phyloP scores from a whole-genome alignment of 1,284 basidiomycete genomes.

The Sanghuangporus baumii region DNA sequence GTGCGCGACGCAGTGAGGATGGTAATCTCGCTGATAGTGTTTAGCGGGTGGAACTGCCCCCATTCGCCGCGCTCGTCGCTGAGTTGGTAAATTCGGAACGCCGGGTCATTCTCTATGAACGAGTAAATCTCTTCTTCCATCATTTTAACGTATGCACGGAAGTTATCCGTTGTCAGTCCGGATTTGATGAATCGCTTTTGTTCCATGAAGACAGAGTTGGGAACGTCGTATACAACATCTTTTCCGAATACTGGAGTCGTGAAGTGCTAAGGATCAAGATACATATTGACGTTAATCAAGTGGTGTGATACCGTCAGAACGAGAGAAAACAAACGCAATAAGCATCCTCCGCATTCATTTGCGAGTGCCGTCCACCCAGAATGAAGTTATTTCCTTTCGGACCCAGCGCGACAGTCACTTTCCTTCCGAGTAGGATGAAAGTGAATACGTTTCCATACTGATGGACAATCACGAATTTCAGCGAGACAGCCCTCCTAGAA shows the following conservation, averaged over 20 bases:
- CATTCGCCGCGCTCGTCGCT: conserved; percentile 56
- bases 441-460: conserved; percentile 83
- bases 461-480: not conserved
- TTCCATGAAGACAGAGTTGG: conserved; percentile 97
- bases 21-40: conserved; percentile 85
- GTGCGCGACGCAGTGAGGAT: conserved; percentile 92
- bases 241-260: conserved; percentile 94
- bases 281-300: not conserved
- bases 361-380: conserved; percentile 87
- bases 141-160: conserved; percentile 87
- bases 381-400: conserved; percentile 93
- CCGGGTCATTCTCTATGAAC: conserved; percentile 58
- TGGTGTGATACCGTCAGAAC: not conserved
- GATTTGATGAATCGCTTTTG: conserved; percentile 98
- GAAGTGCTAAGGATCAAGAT: conserved; percentile 52
- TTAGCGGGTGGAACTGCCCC: conserved; percentile 69
- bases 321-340: conserved; percentile 66
- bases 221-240: conserved; percentile 96
- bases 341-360: conserved; percentile 94
- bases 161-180: conserved; percentile 88
- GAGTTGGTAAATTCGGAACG: conserved; percentile 58
- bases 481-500: not conserved
- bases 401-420: conserved; percentile 88
- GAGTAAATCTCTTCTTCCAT: conserved; percentile 80
- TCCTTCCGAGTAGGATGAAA: conserved; percentile 84